Conservation (phyloP, 495 filamentous ascomycete species). For the Hyaloscypha variabilis region DNA sequence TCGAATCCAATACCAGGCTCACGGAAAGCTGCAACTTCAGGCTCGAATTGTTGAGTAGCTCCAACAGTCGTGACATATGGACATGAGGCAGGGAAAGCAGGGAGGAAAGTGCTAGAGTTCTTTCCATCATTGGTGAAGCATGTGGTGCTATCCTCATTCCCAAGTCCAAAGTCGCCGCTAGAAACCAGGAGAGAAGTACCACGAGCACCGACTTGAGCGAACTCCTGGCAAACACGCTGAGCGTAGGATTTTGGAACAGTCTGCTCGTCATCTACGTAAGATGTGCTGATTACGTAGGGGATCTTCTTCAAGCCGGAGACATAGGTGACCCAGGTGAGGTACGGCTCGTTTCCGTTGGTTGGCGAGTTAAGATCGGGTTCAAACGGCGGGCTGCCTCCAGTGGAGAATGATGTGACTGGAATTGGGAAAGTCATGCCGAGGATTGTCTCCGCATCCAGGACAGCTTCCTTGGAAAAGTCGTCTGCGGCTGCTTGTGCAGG, state of each 20-base stretch:
- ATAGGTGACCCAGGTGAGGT: constrained; percentile 63
- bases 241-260: constrained; percentile 66
- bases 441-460: constrained; percentile 72
- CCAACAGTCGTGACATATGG: constrained; percentile 81
- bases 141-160: constrained; percentile 31
- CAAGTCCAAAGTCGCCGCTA: constrained; percentile 70
- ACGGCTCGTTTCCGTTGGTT: constrained; percentile 35
- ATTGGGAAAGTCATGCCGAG: constrained; percentile 59
- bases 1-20: constrained; percentile 35
- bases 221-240: constrained; percentile 65
- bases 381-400: constrained; percentile 61
- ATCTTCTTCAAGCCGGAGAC: constrained; percentile 65
- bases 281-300: constrained; percentile 71
- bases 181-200: constrained; percentile 72
- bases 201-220: constrained; percentile 70
- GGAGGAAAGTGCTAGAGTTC: constrained; percentile 61
- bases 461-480: constrained; percentile 57
- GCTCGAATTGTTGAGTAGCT: constrained; percentile 60
- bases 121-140: constrained; percentile 72
- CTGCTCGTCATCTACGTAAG: constrained; percentile 70
- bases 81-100: constrained; percentile 75
- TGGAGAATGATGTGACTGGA: constrained; percentile 63
- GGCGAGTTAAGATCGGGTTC: constrained; percentile 54
- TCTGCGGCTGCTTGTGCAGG: constrained; percentile 17
- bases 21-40: constrained; percentile 58